phyloP scores from a whole-genome alignment of 805 yeast genomes.

The Wickerhamiella cacticola region DNA sequence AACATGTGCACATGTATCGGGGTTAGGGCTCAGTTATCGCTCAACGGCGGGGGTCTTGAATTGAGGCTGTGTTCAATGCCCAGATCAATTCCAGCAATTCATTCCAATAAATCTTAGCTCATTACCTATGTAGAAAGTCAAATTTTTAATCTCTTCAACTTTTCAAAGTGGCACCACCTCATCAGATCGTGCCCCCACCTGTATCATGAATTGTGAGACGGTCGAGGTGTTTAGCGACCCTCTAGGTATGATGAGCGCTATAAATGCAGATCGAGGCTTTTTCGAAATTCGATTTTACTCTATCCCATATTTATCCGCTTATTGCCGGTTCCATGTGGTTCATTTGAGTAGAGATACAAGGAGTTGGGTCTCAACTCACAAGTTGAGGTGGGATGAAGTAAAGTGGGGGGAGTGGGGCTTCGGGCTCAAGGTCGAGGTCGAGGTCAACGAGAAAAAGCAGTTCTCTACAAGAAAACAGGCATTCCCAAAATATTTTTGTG shows the following conservation, averaged over 20 bases:
- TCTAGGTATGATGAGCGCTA: too few species aligned
- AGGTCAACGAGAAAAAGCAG: not conserved
- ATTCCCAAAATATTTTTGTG: not conserved
- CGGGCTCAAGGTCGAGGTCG: not conserved
- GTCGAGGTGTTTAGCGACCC: too few species aligned
- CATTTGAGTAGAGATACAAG: too few species aligned
- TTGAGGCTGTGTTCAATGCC: not conserved
- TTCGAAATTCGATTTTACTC: too few species aligned
- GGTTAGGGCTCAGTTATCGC: constrained; percentile 1
- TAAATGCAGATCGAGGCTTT: too few species aligned
- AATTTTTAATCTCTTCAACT: too few species aligned
- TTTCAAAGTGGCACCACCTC: too few species aligned
- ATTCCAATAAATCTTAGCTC: not conserved
- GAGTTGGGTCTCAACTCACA: not conserved
- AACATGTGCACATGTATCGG: not conserved
- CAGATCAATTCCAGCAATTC: not conserved
- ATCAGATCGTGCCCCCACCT: too few species aligned
- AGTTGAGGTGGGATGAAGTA: not conserved
- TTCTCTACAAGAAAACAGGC: not conserved
- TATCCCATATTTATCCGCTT: too few species aligned
- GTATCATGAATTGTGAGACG: too few species aligned
- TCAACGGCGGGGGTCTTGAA: constrained; percentile 1
- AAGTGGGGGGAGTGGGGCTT: not conserved
- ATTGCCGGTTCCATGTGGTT: too few species aligned
- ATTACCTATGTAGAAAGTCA: too few species aligned